Evolutionary conservation across 2,329 filamentous ascomycete species (phyloP).

Genomic region (Sporothrix luriei): DNA sequence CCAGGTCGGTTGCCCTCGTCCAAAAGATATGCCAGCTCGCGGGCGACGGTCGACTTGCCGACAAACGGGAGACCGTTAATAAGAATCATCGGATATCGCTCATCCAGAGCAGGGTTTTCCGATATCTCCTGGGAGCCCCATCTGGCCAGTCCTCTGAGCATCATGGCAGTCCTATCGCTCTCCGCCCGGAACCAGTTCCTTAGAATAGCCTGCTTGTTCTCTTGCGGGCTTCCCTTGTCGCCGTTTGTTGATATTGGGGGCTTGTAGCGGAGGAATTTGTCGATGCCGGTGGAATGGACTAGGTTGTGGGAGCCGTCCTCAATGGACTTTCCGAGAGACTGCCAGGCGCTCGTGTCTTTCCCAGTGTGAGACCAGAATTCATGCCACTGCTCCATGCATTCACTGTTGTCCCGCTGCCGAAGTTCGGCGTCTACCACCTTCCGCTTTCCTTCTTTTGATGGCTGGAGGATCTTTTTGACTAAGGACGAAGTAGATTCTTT

Average conservation of each 20-base stretch:
- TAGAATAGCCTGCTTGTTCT: not conserved
- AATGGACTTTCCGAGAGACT: not conserved
- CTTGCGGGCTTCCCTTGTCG: not conserved
- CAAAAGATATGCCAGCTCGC: constrained; percentile 22
- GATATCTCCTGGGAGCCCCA: not conserved
- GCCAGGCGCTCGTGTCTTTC: not conserved
- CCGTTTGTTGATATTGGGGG: not conserved
- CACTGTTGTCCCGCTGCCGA: too few species aligned
- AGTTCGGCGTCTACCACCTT: not conserved
- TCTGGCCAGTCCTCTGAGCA: not conserved
- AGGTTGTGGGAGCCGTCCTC: not conserved
- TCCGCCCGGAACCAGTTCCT: not conserved
- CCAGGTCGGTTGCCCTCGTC: not conserved
- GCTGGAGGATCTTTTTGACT: too few species aligned
- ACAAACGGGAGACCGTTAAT: constrained; percentile 28
- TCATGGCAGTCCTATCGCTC: not conserved
- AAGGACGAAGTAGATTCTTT: too few species aligned
- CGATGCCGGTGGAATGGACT: not conserved
- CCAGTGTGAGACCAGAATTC: not conserved
- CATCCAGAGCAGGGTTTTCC: not conserved
- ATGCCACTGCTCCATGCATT: not conserved
- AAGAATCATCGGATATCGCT: constrained; percentile 22
- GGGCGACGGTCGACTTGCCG: constrained; percentile 32
- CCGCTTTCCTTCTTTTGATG: not conserved
- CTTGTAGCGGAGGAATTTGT: not conserved